Conservation (phyloP, 169 alveolate genomes). For the Toxoplasma gondii region DNA sequence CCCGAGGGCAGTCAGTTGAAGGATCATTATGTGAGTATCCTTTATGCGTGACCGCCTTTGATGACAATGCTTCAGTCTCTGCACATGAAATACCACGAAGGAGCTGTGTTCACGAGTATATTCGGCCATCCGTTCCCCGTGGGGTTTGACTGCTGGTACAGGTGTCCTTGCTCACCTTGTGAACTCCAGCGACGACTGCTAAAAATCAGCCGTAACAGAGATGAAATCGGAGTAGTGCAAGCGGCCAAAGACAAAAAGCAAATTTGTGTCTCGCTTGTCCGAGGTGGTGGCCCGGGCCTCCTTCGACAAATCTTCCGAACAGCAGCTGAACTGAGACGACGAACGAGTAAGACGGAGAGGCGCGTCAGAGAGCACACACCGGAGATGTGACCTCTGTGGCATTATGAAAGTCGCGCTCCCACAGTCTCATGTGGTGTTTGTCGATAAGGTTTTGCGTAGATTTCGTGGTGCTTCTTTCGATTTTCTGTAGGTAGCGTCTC, state of each 20-base stretch:
- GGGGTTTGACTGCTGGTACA: not conserved
- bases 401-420: no score
- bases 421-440: no score
- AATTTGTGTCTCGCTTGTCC: constrained; percentile 44
- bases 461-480: not conserved
- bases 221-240: constrained; percentile 61
- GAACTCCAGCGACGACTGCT: constrained; percentile 61
- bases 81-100: no score
- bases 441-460: no score
- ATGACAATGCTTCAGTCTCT: no score
- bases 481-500: not conserved
- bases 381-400: not conserved
- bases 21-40: no score
- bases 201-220: constrained; percentile 38
- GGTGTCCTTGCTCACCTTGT: constrained; percentile 70
- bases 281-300: constrained; percentile 39
- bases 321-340: not conserved
- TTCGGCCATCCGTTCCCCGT: no score
- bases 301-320: not conserved
- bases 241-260: constrained; percentile 49
- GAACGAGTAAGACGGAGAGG: not conserved
- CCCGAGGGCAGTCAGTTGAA: no score
- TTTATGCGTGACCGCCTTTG: no score
- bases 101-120: no score
- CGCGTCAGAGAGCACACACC: not conserved